Evolutionary conservation across 2,329 filamentous ascomycete genomes (phyloP), one percentile per base, ranked within the genome.

Genomic region (Colletotrichum graminicola): DNA sequence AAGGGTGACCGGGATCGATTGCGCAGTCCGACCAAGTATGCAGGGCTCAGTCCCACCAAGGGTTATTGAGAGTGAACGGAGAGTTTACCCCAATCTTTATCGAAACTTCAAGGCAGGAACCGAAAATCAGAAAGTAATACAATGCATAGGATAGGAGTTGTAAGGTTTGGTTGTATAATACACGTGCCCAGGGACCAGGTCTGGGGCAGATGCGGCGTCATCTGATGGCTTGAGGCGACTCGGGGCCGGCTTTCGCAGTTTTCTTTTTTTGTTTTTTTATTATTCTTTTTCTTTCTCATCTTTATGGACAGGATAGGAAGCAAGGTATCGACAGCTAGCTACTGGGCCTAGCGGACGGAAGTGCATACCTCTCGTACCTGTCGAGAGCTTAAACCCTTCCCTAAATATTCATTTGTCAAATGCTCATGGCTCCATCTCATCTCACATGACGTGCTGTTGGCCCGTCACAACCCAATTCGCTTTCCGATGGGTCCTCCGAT

Each of bases 1-100:
- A 89, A 89, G 75, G 81, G 79, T 0, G 85, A 88, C 6, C 80
- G 86, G 61, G 85, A 88, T 7, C 80, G 86, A 56, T 81, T 81
- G 16, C 77, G 82, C 23, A 89, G 86, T 64, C 86, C 87, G 0
- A 75, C 82, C 11, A 89, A 88, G 77, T 78, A 78, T 34, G 74
- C 75, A 41, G 39, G 68, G 6, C 79, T 81, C 26, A 84, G 80
- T 64, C 80, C 82, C 0, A 80, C 76, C 74, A 85, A 84, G 75
- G 76, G 73, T 1, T 82, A 81, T 43, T 65, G 52, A 47, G 29
- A 51, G 47, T 32, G 10, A n/a, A n/a, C 45, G n/a, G 45, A 23
- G 29, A 21, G 5, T 21, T n/a, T n/a, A 29, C 45, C 16, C 34
- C 5, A 7, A 36, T 52, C 5, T 14, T 41, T 5, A 29, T 39